These are phyloP conservation scores for Trichophyton benhamiae DNA, from an alignment of 2,329 filamentous ascomycete species.

Conservation along the genomic window DNA sequence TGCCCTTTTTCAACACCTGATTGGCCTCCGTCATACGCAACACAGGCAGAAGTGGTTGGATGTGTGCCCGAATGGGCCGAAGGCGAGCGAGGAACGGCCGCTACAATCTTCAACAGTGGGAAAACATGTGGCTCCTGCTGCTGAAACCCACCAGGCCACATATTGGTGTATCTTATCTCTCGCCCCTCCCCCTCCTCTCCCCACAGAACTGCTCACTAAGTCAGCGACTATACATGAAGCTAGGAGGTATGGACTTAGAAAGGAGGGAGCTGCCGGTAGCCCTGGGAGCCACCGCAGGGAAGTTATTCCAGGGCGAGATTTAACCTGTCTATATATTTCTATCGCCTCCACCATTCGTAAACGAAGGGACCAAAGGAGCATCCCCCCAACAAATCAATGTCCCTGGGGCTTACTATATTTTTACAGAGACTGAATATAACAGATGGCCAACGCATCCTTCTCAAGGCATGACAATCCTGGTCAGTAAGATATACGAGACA, in stretches of 20 bases:
- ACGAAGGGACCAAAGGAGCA: neutral
- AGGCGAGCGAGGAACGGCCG: neutral
- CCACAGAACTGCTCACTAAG: neutral
- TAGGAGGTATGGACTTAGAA: neutral
- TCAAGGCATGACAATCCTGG: neutral
- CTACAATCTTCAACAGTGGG: neutral
- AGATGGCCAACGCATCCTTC: conserved; percentile 1
- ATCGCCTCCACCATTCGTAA: neutral
- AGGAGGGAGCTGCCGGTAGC: neutral
- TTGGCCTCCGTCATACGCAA: neutral
- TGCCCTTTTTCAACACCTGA: neutral
- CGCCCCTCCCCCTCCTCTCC: neutral
- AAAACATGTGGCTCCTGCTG: neutral
- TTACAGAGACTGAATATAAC: neutral
- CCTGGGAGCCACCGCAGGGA: neutral
- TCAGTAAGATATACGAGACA: neutral
- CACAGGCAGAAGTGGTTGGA: neutral
- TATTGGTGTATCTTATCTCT: neutral
- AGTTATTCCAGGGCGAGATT: neutral
- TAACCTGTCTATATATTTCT: neutral
- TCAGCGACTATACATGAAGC: neutral
- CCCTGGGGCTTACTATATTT: neutral
- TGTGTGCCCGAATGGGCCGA: neutral
- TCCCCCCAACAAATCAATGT: neutral
- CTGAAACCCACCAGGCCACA: neutral